phyloP scores from a whole-genome alignment of 257 asterid genomes.

The Voacanga thouarsii region DNA sequence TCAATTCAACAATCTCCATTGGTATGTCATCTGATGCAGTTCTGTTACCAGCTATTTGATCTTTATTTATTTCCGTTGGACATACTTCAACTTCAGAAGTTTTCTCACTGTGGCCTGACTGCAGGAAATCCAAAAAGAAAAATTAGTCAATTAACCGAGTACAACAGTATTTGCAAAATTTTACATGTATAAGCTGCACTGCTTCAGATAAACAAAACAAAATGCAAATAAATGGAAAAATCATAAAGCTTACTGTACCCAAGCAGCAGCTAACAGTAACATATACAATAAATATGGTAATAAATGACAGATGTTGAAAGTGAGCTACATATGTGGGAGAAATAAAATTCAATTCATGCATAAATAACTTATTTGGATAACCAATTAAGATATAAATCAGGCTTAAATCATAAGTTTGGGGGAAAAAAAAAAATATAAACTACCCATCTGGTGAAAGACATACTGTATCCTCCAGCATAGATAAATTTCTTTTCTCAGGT shows the following conservation, averaged over 20 bases:
- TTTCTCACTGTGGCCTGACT: constrained; percentile 20
- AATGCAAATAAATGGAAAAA: neutral
- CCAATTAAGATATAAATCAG: neutral
- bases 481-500: constrained; percentile 2
- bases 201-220: neutral
- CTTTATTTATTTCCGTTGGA: constrained; percentile 12
- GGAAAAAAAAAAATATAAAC: neutral
- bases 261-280: neutral
- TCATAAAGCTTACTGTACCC: neutral
- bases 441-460: neutral
- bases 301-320: neutral
- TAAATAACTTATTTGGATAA: neutral
- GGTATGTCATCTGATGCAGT: constrained; percentile 65
- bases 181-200: neutral
- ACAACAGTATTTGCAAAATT: neutral
- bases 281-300: too few relatives aligned
- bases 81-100: constrained; percentile 6
- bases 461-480: constrained; percentile 21
- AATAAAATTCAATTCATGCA: neutral
- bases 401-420: neutral
- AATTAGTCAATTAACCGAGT: neutral
- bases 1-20: constrained; percentile 77
- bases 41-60: constrained; percentile 28
- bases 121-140: constrained; percentile 3
- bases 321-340: neutral